Conservation (phyloP, 805 yeast species). For the Yamadazyma paraphyllophila region DNA sequence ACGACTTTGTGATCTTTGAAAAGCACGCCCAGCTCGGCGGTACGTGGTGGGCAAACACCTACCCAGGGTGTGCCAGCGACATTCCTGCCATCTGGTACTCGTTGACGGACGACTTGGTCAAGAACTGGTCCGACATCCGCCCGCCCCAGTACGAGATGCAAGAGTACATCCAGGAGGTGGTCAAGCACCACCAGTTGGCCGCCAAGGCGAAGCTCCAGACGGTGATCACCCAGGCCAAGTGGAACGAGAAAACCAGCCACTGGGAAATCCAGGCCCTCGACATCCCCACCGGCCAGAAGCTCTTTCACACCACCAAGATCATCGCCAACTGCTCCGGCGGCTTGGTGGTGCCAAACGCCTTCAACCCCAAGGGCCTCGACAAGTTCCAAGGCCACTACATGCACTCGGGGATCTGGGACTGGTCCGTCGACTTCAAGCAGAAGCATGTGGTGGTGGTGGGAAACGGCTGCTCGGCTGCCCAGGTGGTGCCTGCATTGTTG, state of each 20-base stretch:
- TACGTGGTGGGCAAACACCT: conserved; percentile 46
- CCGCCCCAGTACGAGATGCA: conserved; percentile 45
- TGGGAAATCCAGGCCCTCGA: conserved; percentile 31
- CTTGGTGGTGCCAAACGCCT: conserved; percentile 34
- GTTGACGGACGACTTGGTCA: conserved; percentile 30
- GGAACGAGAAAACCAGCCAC: conserved; percentile 21
- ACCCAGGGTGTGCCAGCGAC: conserved; percentile 46
- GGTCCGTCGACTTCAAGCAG: conserved; percentile 28
- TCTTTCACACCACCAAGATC: conserved; percentile 28
- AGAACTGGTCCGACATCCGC: conserved; percentile 35
- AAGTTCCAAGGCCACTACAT: conserved; percentile 35
- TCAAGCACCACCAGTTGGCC: conserved; percentile 24
- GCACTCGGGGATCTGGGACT: conserved; percentile 42
- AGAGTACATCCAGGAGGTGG: conserved; percentile 37
- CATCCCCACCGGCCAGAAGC: conserved; percentile 28
- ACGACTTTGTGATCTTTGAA: conserved; percentile 36
- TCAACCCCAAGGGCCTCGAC: conserved; percentile 31
- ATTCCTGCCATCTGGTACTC: conserved; percentile 44
- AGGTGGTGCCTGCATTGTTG: conserved; percentile 37
- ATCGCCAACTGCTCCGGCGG: conserved; percentile 33
- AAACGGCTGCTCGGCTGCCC: conserved; percentile 43
- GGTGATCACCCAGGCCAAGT: conserved; percentile 19
- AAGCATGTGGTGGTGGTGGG: conserved; percentile 41
- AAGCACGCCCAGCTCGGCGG: conserved; percentile 41
- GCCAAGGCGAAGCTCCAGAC: conserved; percentile 23